Evolutionary conservation across 352 stramenopile genomes (phyloP).

Genomic region (Pythium guiyangense): DNA sequence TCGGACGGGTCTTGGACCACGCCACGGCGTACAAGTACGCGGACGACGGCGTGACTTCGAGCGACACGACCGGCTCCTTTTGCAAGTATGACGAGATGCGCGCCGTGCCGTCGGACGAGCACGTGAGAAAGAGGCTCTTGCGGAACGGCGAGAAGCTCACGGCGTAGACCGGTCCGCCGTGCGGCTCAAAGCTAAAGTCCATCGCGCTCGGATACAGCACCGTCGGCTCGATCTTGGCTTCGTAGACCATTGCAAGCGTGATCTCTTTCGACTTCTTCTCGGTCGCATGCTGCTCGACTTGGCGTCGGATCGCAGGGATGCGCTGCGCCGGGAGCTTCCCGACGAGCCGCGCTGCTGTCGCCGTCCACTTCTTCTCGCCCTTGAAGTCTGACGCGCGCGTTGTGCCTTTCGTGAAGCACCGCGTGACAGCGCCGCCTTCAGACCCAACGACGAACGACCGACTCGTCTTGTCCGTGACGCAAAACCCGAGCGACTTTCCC

Average conservation of each 20-base stretch:
- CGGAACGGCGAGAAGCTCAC: slow-evolving; percentile 82
- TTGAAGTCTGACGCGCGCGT: slow-evolving; percentile 62
- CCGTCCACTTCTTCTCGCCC: slow-evolving; percentile 78
- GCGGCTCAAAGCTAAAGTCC: slow-evolving; percentile 72
- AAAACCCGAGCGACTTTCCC: slow-evolving; percentile 63
- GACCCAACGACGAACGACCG: slow-evolving; percentile 72
- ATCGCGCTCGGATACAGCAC: slow-evolving; percentile 60
- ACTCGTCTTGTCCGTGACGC: slow-evolving; percentile 59
- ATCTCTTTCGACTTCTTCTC: slow-evolving; percentile 66
- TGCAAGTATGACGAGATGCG: slow-evolving; percentile 73
- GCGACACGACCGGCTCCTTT: slow-evolving; percentile 46
- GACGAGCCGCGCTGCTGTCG: slow-evolving; percentile 53
- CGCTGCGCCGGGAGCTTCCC: slow-evolving; percentile 41
- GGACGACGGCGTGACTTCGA: slow-evolving; percentile 63
- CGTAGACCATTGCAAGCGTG: slow-evolving; percentile 65
- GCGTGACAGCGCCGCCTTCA: slow-evolving; percentile 59
- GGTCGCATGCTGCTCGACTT: slow-evolving; percentile 64
- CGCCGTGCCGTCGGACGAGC: slow-evolving; percentile 71
- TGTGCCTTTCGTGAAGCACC: slow-evolving; percentile 55
- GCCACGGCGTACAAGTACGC: slow-evolving; percentile 70
- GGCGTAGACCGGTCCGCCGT: slow-evolving; percentile 75
- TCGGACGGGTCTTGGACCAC: slow-evolving; percentile 71
- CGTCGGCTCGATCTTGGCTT: slow-evolving; percentile 57
- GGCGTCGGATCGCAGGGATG: slow-evolving; percentile 44
- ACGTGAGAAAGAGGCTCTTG: slow-evolving; percentile 75